A percentile compares a stretch with the other conserved stretches of the same genome.
These are phyloP conservation scores for Pilaira anomala DNA, from an alignment of 192 early-diverging fungal genomes.

Conservation along the genomic window DNA sequence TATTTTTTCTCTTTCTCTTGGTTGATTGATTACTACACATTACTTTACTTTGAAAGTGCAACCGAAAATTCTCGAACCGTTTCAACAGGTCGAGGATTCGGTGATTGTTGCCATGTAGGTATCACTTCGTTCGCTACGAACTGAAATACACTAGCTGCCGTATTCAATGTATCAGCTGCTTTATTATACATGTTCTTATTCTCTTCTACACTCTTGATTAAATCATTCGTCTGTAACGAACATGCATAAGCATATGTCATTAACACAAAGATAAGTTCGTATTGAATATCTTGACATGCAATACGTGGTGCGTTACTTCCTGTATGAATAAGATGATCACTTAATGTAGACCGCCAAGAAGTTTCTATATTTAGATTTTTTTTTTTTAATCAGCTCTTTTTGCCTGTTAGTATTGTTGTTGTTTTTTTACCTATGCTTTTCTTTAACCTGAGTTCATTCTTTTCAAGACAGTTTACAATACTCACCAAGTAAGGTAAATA, in stretches of 20 bases:
- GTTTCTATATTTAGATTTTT: conserved; percentile 36
- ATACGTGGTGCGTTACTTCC: conserved; percentile 47
- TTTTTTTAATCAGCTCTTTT: neutral
- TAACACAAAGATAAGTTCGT: conserved; percentile 54
- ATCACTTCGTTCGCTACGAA: conserved; percentile 46
- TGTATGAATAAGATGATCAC: conserved; percentile 41
- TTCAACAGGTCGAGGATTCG: conserved; percentile 26
- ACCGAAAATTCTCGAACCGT: conserved; percentile 33
- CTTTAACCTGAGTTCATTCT: conserved; percentile 30
- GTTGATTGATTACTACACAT: neutral
- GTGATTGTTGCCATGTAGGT: conserved; percentile 39
- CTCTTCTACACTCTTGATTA: conserved; percentile 17
- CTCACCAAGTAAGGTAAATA: conserved; percentile 48
- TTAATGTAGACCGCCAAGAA: conserved; percentile 56
- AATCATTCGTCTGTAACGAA: conserved; percentile 37
- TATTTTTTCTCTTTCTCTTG: neutral
- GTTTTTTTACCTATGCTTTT: conserved; percentile 28
- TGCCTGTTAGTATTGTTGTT: neutral
- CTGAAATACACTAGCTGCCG: conserved; percentile 50
- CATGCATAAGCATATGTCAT: conserved; percentile 54
- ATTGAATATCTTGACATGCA: conserved; percentile 44
- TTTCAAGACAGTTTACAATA: conserved; percentile 39
- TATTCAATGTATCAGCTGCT: conserved; percentile 52
- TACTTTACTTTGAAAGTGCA: conserved; percentile 44
- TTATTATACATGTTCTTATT: conserved; percentile 12